These are phyloP conservation scores for Cercospora sp. DNA, from an alignment of 2,329 filamentous ascomycete species.

Conservation along the genomic window DNA sequence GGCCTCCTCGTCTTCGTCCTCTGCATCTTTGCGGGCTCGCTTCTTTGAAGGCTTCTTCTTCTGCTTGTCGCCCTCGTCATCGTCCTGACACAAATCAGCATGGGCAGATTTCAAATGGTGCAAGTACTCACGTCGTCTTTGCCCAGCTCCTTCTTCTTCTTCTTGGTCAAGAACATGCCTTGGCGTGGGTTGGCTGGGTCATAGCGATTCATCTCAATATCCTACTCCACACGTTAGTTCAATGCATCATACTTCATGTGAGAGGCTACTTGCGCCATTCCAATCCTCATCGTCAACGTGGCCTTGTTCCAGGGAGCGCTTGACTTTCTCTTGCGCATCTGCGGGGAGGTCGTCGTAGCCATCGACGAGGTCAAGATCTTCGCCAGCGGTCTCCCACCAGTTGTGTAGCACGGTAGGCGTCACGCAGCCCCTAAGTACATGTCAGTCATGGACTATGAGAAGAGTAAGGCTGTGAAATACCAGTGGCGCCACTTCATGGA, in stretches of 20 bases:
- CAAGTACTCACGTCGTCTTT: conserved; percentile 4
- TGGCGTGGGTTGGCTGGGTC: conserved; percentile 43
- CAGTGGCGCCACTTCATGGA: conserved; percentile 83
- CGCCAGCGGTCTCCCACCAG: conserved; percentile 58
- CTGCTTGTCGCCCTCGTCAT: conserved; percentile 18
- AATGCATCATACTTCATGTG: neutral
- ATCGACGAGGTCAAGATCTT: conserved; percentile 68
- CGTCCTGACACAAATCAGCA: conserved; percentile 22
- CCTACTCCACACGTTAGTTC: conserved; percentile 51
- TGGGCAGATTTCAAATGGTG: neutral
- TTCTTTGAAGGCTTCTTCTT: conserved; percentile 37
- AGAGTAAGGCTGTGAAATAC: conserved; percentile 51
- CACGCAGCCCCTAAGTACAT: conserved; percentile 73
- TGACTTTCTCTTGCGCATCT: conserved; percentile 71
- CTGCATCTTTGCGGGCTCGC: conserved; percentile 27
- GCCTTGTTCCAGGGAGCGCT: conserved; percentile 69
- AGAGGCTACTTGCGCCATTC: conserved; percentile 68
- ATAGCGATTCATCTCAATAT: conserved; percentile 74
- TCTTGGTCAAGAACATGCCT: conserved; percentile 39
- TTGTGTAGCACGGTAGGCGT: conserved; percentile 72
- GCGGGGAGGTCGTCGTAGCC: conserved; percentile 74
- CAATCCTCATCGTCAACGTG: conserved; percentile 85
- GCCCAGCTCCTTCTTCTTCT: conserved; percentile 31
- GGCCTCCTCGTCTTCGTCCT: conserved; percentile 33
- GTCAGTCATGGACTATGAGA: conserved; percentile 14